A percentile compares a stretch with the other conserved stretches of the same genome.
Conservation (phyloP, 768 basidiomycete species). For the Termitomyces bulborhizus region DNA sequence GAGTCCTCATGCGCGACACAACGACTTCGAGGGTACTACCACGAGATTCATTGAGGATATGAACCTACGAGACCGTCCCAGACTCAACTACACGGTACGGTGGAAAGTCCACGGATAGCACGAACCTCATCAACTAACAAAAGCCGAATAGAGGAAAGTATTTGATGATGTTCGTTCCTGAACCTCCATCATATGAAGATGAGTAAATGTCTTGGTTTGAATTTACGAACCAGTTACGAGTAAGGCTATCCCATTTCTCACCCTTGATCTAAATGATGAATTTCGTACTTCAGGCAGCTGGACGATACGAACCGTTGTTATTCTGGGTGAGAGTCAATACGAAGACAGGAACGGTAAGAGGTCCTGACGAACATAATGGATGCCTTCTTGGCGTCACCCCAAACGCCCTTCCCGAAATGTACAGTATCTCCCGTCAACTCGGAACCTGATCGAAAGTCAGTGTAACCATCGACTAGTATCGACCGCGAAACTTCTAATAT, state of each 20-base stretch:
- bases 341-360: not conserved
- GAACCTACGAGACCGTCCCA: conserved; percentile 49
- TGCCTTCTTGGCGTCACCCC: conserved; percentile 70
- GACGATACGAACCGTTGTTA: conserved; percentile 62
- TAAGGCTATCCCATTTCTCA: conserved; percentile 96
- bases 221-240: conserved; percentile 64
- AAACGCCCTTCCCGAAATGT: conserved; percentile 53
- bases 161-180: conserved; percentile 59
- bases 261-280: conserved; percentile 39
- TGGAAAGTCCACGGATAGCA: not conserved
- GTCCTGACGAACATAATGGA: conserved; percentile 61
- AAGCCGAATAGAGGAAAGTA: conserved; percentile 66
- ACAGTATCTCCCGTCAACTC: conserved; percentile 93
- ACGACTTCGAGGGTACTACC: conserved; percentile 94
- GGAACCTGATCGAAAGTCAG: conserved; percentile 44
- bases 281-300: not conserved
- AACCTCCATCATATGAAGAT: not conserved
- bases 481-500: not conserved
- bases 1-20: conserved; percentile 86
- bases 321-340: conserved; percentile 29
- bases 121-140: conserved; percentile 89
- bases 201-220: not conserved
- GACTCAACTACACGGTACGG: not conserved
- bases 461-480: not conserved
- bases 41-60: conserved; percentile 84